Evolutionary conservation across 805 yeast genomes (phyloP).

Genomic region (Wickerhamiella spandovensis): DNA sequence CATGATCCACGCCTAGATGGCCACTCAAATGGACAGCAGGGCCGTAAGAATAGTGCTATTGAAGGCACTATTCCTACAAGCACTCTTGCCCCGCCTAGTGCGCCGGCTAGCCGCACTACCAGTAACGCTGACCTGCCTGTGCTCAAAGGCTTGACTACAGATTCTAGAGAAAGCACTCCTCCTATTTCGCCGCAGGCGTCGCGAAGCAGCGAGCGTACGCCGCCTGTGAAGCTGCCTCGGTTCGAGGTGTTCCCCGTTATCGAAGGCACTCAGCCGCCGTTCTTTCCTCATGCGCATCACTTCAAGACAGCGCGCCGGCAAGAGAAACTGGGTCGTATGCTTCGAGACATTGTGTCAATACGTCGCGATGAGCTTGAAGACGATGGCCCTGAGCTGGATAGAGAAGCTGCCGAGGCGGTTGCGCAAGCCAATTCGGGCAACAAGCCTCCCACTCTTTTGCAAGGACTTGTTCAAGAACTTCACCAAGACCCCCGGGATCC

Average conservation of each 20-base stretch:
- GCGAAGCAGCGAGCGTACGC: neutral
- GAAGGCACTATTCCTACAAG: neutral
- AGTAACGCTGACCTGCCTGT: neutral
- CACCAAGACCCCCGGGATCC: slow-evolving; percentile 9
- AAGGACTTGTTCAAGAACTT: slow-evolving; percentile 11
- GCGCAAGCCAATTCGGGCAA: slow-evolving; percentile 4
- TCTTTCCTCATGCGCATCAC: slow-evolving; percentile 59
- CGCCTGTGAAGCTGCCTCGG: slow-evolving; percentile 15
- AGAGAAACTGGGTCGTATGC: slow-evolving; percentile 25
- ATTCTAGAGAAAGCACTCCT: neutral
- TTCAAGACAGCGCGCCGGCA: slow-evolving; percentile 44
- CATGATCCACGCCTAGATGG: neutral
- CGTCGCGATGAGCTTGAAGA: slow-evolving; percentile 9
- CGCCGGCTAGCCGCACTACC: neutral
- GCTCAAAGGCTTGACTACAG: neutral
- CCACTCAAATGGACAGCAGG: neutral
- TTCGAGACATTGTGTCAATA: slow-evolving; percentile 14
- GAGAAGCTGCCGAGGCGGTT: slow-evolving; percentile 15
- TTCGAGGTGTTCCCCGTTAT: slow-evolving; percentile 23
- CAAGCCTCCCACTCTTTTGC: slow-evolving; percentile 16
- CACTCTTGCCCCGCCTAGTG: neutral
- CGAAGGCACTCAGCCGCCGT: slow-evolving; percentile 28
- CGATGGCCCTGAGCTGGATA: slow-evolving; percentile 8
- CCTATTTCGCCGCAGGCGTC: neutral
- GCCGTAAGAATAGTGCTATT: neutral